Conservation (phyloP, 2,329 filamentous ascomycete species). For the Claviceps maximensis region DNA sequence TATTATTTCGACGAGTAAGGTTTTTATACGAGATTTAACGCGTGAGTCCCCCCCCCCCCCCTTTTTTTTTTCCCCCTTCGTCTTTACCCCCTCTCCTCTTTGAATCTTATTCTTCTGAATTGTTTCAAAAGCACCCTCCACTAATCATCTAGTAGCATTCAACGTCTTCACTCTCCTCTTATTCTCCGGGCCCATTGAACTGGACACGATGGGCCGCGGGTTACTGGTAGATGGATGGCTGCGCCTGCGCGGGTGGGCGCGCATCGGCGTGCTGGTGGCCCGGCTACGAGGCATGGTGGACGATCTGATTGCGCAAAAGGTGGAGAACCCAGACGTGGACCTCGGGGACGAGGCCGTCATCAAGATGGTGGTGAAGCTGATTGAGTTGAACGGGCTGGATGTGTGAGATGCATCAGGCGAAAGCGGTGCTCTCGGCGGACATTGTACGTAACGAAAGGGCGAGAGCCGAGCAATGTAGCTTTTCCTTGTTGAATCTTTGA, state of each 20-base stretch:
- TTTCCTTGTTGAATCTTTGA: too few relatives aligned
- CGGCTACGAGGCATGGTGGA: slow-evolving; percentile 78
- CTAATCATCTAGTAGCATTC: slow-evolving; percentile 44
- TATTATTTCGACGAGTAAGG: slow-evolving; percentile 83
- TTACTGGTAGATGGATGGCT: slow-evolving; percentile 90
- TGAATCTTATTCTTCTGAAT: too few relatives aligned
- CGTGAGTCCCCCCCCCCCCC: slow-evolving; percentile 39
- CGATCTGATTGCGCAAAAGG: slow-evolving; percentile 63
- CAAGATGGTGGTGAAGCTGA: slow-evolving; percentile 60
- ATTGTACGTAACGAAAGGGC: not conserved
- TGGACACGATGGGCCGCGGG: slow-evolving; percentile 79
- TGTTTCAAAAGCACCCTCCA: too few relatives aligned
- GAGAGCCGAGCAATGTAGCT: too few relatives aligned
- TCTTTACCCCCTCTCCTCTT: not conserved
- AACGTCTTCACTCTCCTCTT: slow-evolving; percentile 80
- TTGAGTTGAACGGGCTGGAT: slow-evolving; percentile 84
- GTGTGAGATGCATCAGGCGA: slow-evolving; percentile 22
- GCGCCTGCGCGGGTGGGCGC: slow-evolving; percentile 74
- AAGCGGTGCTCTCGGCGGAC: not conserved
- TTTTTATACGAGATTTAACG: slow-evolving; percentile 83
- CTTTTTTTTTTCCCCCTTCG: not conserved
- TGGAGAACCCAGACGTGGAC: slow-evolving; percentile 58
- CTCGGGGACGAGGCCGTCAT: slow-evolving; percentile 55
- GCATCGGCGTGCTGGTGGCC: slow-evolving; percentile 81
- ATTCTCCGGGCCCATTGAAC: slow-evolving; percentile 71